Percentiles rank a stretch among this genome's conserved stretches.
Conservation (phyloP, 495 filamentous ascomycete species). For the Lasiosphaeriaceae sp. region DNA sequence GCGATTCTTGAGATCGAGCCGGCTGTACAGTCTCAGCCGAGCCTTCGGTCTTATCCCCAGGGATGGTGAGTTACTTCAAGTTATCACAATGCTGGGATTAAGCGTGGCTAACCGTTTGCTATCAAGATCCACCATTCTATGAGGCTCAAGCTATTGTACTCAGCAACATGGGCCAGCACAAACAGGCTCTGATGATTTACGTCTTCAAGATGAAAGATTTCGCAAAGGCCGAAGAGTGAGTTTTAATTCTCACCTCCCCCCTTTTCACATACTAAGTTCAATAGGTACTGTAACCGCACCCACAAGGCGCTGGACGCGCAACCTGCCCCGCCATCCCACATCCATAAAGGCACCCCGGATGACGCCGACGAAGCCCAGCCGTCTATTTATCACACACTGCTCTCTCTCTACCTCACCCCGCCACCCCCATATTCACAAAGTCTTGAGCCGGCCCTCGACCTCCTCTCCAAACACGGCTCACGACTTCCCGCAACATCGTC, state of each 20-base stretch:
- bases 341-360: constrained; percentile 34
- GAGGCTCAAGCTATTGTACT: constrained; percentile 89
- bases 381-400: constrained; percentile 84
- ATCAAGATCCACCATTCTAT: constrained; percentile 73
- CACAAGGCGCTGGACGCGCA: constrained; percentile 56
- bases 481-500: constrained; percentile 83
- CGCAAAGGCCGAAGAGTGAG: constrained; percentile 87
- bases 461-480: constrained; percentile 87
- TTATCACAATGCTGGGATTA: not conserved
- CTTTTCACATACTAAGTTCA: not conserved
- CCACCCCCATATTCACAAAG: constrained; percentile 69
- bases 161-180: constrained; percentile 92
- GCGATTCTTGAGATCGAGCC: constrained; percentile 68
- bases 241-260: constrained; percentile 6
- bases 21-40: constrained; percentile 73
- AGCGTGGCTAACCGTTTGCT: not conserved
- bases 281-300: constrained; percentile 83
- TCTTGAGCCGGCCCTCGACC: constrained; percentile 73
- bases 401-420: constrained; percentile 86
- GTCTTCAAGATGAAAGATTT: constrained; percentile 89
- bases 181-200: constrained; percentile 91
- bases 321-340: constrained; percentile 30
- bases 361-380: constrained; percentile 56
- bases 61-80: constrained; percentile 56
- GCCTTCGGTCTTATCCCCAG: constrained; percentile 71